Percentiles rank a stretch among this genome's conserved stretches.
phyloP scores from a whole-genome alignment of 2,329 filamentous ascomycete species.

The Chaetomium strumarium region DNA sequence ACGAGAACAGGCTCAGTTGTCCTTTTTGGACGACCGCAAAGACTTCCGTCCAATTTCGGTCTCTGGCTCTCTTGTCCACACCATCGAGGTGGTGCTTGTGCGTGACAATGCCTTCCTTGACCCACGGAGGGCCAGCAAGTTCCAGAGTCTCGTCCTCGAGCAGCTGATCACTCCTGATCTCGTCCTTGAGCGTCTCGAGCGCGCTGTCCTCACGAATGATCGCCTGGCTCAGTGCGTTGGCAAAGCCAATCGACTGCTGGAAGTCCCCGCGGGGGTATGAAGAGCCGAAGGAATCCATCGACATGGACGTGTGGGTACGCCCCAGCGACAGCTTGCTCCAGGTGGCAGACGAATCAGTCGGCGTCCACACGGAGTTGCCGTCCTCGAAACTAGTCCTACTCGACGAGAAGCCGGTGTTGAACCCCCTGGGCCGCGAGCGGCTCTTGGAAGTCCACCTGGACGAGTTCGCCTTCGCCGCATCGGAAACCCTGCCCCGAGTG shows the following conservation, averaged over 20 bases:
- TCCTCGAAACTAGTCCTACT: slow-evolving; percentile 94
- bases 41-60: slow-evolving; percentile 89
- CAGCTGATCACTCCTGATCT: slow-evolving; percentile 56
- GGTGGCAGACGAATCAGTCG: slow-evolving; percentile 75
- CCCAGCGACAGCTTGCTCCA: slow-evolving; percentile 94
- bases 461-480: slow-evolving; percentile 47
- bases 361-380: slow-evolving; percentile 83
- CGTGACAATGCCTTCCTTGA: slow-evolving; percentile 91
- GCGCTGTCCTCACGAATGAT: slow-evolving; percentile 83
- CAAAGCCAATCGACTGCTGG: slow-evolving; percentile 95
- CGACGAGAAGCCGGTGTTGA: slow-evolving; percentile 77
- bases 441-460: slow-evolving; percentile 81
- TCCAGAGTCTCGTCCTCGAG: slow-evolving; percentile 91
- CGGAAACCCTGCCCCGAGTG: slow-evolving; percentile 62
- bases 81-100: slow-evolving; percentile 95
- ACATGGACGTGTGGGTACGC: slow-evolving; percentile 85
- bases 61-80: slow-evolving; percentile 85
- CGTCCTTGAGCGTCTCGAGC: slow-evolving; percentile 47
- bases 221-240: slow-evolving; percentile 90
- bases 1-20: slow-evolving; percentile 89
- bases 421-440: slow-evolving; percentile 69
- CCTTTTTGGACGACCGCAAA: slow-evolving; percentile 97
- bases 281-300: slow-evolving; percentile 82
- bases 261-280: slow-evolving; percentile 72
- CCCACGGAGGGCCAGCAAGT: slow-evolving; percentile 91